These are phyloP conservation scores for Eucalyptus viminalis DNA, from an alignment of 345 rosid species.

Conservation along the genomic window DNA sequence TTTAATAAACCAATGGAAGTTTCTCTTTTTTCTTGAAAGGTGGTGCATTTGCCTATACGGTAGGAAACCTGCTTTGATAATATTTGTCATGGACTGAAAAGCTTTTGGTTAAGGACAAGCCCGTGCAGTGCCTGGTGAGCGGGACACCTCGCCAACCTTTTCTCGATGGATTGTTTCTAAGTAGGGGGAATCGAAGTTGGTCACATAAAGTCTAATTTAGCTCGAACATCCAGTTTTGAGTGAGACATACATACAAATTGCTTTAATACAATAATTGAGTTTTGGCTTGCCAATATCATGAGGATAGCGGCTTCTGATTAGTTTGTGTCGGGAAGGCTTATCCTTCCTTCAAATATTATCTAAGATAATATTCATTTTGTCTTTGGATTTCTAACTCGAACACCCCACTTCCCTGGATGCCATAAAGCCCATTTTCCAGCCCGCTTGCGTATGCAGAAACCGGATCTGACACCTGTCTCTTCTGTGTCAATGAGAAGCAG, in stretches of 20 bases:
- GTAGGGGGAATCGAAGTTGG: too few relatives aligned
- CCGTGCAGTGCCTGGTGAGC: fast-evolving
- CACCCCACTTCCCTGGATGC: not conserved
- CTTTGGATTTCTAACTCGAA: not conserved
- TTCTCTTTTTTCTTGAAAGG: not conserved
- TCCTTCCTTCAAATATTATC: not conserved
- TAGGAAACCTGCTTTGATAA: not conserved
- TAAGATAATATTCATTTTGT: not conserved
- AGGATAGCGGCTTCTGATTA: fast-evolving
- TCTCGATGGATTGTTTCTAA: not conserved
- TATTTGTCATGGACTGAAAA: not conserved
- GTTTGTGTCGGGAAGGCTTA: not conserved
- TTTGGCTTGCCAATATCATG: not conserved
- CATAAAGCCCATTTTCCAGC: not conserved
- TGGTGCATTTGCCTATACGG: not conserved
- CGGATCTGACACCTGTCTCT: not conserved
- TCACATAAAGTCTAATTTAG: not conserved
- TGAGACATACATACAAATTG: too few relatives aligned
- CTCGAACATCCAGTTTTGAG: not conserved
- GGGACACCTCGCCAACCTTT: not conserved
- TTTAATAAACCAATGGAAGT: not conserved
- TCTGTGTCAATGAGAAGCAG: not conserved
- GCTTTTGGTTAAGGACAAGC: not conserved
- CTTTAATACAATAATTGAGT: not conserved
- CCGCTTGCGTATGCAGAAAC: not conserved